Evolutionary conservation across 139 green algal genomes (phyloP), one percentile per base, ranked within the genome.

Genomic region (Chloropicon primus): DNA sequence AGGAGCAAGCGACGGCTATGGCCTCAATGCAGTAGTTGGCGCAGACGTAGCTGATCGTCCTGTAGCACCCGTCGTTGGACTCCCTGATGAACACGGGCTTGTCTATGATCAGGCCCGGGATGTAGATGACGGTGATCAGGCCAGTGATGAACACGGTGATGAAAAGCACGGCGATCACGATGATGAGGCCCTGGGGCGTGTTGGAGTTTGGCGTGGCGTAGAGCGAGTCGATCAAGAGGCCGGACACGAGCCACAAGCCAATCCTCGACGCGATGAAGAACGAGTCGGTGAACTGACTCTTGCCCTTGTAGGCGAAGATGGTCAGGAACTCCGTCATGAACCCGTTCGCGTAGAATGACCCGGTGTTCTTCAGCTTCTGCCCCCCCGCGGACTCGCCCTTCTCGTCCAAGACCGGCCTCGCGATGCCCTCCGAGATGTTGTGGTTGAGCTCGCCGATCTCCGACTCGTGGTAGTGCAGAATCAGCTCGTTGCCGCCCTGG

Each of bases 151-250:
- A 84, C 74, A 80, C 77, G 82, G 81, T 90, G 86, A 95, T 93
- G 86, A 94, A 96, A 72, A 94, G 84, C 71, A 94, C 81, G 25
- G 86, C 85, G 0, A 81, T 72, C 27, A 95, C 91, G 85, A 93
- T 94, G 76, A 88, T 81, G 54, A 86, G 76, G 76, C 41, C 41
- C 41, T 62, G 41, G 17, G 41, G 41, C 10, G 41, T 62, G 41
- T 62, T 62, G 5, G 41, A 62, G 41, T 62, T 62, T 62, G 41
- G 41, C 5, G 41, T 62, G 10, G 41, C 41, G 41, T 62, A 62
- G 10, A 62, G 41, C 10, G 41, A 62, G 41, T 62, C 41, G 41
- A 62, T 62, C 41, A 62, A 17, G 41, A 62, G 41, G 41, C 41
- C 41, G 17, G 41, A 62, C 10, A 62, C 41, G 41, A 62, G 41